Conservation (phyloP, 2,329 filamentous ascomycete genomes). For the Rutstroemia sp. region DNA sequence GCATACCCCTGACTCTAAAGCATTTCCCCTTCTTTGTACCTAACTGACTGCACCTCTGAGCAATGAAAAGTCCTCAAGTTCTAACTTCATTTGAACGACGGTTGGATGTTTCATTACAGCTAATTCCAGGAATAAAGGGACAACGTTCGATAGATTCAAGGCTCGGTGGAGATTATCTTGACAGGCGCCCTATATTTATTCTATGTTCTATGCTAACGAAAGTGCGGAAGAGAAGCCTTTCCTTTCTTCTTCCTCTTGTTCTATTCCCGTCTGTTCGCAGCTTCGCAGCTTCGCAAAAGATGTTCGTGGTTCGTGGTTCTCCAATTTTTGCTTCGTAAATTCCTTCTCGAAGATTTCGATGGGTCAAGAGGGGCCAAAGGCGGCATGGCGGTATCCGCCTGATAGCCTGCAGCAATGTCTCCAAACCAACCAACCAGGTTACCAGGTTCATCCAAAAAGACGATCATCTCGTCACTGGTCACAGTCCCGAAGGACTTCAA, state of each 20-base stretch:
- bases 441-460: not conserved
- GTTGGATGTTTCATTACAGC: constrained; percentile 1
- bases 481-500: constrained; percentile 3
- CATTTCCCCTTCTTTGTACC: not conserved
- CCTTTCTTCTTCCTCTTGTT: no score
- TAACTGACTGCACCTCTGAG: not conserved
- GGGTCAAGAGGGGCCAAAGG: not conserved
- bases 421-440: constrained; percentile 2
- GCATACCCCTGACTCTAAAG: constrained; percentile 5
- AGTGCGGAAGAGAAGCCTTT: no score
- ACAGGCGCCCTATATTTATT: no score
- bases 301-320: no score
- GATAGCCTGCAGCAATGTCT: not conserved
- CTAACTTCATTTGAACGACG: not conserved
- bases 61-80: not conserved
- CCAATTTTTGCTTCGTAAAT: no score
- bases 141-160: not conserved
- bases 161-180: no score
- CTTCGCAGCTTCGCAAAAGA: no score
- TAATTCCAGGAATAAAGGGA: not conserved
- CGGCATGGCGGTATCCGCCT: constrained; percentile 1
- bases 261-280: no score
- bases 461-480: constrained; percentile 2
- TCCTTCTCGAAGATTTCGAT: no score
- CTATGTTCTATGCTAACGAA: no score